phyloP scores from a whole-genome alignment of 1,139 yeast genomes.

The Yamadazyma jaroonii region DNA sequence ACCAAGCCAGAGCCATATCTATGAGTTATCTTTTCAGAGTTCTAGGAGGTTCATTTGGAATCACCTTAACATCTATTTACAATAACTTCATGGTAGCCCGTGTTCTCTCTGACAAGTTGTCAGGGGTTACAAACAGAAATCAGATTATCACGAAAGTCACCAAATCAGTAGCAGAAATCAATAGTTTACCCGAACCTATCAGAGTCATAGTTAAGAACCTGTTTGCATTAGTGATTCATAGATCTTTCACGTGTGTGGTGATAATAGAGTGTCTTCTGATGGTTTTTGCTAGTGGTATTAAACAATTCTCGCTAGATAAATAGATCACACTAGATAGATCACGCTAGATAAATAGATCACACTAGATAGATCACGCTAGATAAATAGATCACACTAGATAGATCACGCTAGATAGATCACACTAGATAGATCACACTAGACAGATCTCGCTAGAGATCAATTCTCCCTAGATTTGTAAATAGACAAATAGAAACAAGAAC shows the following conservation, averaged over 20 bases:
- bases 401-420: no score
- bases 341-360: no score
- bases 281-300: constrained; percentile 4
- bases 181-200: constrained; percentile 3
- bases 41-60: constrained; percentile 7
- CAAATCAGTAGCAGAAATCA: constrained; percentile 2
- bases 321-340: no score
- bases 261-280: constrained; percentile 3
- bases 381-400: no score
- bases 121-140: not conserved
- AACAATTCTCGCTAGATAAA: constrained; percentile 6
- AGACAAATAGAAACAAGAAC: no score
- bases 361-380: no score
- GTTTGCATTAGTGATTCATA: constrained; percentile 4
- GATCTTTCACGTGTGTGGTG: constrained; percentile 4
- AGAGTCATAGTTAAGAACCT: not conserved
- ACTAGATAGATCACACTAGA: no score
- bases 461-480: no score
- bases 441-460: no score
- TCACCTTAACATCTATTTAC: constrained; percentile 5
- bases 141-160: constrained; percentile 1
- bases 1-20: constrained; percentile 8
- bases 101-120: not conserved
- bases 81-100: constrained; percentile 4
- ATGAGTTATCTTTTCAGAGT: constrained; percentile 9